A percentile compares a stretch with the other conserved stretches of the same genome.
Evolutionary conservation across 805 yeast genomes (phyloP).

Genomic region (Diddensiella santjacobensis): DNA sequence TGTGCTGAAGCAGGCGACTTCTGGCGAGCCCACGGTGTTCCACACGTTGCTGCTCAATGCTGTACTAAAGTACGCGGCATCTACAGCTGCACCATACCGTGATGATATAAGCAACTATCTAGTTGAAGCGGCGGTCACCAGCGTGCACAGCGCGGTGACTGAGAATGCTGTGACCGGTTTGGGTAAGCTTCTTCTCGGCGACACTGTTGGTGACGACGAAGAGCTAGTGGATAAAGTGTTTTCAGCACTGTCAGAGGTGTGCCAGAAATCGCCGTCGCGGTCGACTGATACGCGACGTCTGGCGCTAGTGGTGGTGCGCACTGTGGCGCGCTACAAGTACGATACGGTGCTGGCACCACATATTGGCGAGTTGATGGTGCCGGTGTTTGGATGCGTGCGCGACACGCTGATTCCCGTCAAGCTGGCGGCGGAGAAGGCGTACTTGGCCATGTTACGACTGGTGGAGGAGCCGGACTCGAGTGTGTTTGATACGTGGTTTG

Average conservation of each 20-base stretch:
- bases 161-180: slow-evolving; percentile 77
- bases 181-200: slow-evolving; percentile 69
- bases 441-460: slow-evolving; percentile 63
- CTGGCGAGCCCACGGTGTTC: slow-evolving; percentile 15
- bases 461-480: slow-evolving; percentile 56
- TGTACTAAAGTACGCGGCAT: slow-evolving; percentile 73
- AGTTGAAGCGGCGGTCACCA: slow-evolving; percentile 38
- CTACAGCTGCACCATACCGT: slow-evolving; percentile 52
- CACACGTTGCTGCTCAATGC: slow-evolving; percentile 73
- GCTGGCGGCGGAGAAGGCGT: slow-evolving; percentile 91
- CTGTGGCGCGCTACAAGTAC: slow-evolving; percentile 62
- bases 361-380: slow-evolving; percentile 50
- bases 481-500: slow-evolving; percentile 63
- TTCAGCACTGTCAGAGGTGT: slow-evolving; percentile 46
- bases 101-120: slow-evolving; percentile 48
- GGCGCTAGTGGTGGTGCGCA: slow-evolving; percentile 69
- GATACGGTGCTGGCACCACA: slow-evolving; percentile 38
- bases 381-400: slow-evolving; percentile 77
- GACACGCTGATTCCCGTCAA: slow-evolving; percentile 89
- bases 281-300: slow-evolving; percentile 78
- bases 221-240: slow-evolving; percentile 44
- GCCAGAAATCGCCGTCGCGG: slow-evolving; percentile 51
- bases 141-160: slow-evolving; percentile 49
- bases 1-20: slow-evolving; percentile 22
- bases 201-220: slow-evolving; percentile 35